Base-by-base conservation (phyloP, 345 rosid species). In the Syzygium oleosum region DNA sequence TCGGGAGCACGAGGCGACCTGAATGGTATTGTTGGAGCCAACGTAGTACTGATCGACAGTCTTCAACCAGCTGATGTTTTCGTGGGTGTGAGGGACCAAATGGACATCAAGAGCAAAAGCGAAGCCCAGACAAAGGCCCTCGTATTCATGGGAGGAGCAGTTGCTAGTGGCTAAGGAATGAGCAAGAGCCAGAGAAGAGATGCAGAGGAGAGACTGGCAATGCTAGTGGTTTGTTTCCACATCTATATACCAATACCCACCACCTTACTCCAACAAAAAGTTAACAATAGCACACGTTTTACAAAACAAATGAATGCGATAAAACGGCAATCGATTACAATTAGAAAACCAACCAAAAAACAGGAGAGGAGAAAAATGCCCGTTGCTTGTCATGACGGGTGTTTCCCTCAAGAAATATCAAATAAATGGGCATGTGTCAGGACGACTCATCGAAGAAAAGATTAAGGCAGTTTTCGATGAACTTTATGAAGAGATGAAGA, bases 1-100 rank as follows among this genome's bases (percentile, higher is more conserved):
- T 15, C 19, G 58, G 56, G 43, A 31, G 23, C 6, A 9, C 23
- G 22, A 27, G 38, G 41, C 46, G 34, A 96, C 98, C 98, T 95
- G 99, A 88, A 96, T 95, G 49, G 99, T 96, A 91, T 95, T 97
- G 91, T 96, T 95, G 80, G 98, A 95, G 92, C 99, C 99, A 84
- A 95, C 95, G 91, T 97, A 96, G 93, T 95, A 96, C 92, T 95
- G 98, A 87, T 95, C 99, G 90, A 95, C 94, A 22, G 99, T 97
- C 94, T 65, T 31, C 43, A 65, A 65, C 43, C 43, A 16, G 79
- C 79, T 2, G 23, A 38, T 6, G 12, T 31, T 12, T 15, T 16
- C 6, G 79, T 15, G 41, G 79, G 43, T 31, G 43, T 16, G 43
- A 65, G 12, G 79, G 12, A 65, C 79, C 79, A 31, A 65, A 31